phyloP scores from a whole-genome alignment of 2,329 filamentous ascomycete genomes.

The Ceratocystis alfenasii region DNA sequence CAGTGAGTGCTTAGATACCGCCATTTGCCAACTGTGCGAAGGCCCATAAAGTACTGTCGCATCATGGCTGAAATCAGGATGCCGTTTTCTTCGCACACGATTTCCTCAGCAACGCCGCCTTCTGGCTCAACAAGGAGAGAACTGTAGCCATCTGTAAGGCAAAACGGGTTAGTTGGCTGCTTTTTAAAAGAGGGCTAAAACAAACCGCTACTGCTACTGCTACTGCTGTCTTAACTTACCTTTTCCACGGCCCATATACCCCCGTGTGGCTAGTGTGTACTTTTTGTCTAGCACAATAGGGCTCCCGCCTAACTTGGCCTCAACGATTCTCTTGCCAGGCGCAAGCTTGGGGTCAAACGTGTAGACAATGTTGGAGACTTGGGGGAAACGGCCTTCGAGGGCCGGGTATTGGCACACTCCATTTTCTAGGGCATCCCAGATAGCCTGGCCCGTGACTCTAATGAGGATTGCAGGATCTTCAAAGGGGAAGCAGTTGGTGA shows the following conservation, averaged over 20 bases:
- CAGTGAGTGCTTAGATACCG: constrained; percentile 60
- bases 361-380: constrained; percentile 74
- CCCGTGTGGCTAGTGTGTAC: constrained; percentile 67
- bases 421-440: constrained; percentile 75
- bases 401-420: constrained; percentile 69
- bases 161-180: neutral
- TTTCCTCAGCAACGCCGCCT: constrained; percentile 62
- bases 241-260: constrained; percentile 82
- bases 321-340: constrained; percentile 50
- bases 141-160: constrained; percentile 55
- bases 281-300: constrained; percentile 50
- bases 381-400: constrained; percentile 66
- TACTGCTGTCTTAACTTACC: constrained; percentile 28
- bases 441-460: constrained; percentile 55
- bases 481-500: constrained; percentile 85
- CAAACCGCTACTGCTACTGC: neutral
- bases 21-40: constrained; percentile 74
- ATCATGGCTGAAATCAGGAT: constrained; percentile 77
- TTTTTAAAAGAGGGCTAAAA: neutral
- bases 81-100: constrained; percentile 77
- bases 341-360: constrained; percentile 54
- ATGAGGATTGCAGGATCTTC: constrained; percentile 80
- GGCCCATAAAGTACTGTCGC: constrained; percentile 79
- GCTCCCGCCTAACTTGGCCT: constrained; percentile 47
- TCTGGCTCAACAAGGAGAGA: constrained; percentile 63